Base-by-base conservation (phyloP, 1,139 yeast species). In the Kodamaea anthophila region DNA sequence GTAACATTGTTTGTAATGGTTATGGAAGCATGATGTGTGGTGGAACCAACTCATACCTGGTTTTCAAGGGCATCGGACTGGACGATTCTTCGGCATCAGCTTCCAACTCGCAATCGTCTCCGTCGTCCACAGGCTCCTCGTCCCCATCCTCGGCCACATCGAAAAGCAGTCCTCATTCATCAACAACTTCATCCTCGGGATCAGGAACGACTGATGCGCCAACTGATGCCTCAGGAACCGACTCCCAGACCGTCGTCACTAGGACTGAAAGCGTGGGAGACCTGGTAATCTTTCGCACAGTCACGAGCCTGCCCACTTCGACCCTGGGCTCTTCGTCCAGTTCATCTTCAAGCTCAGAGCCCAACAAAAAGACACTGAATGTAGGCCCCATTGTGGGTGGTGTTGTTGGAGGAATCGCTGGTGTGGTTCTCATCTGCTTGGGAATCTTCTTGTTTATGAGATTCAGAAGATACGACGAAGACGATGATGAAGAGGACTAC, bases 341-440 rank as follows among this genome's bases (percentile, higher is more conserved):
- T 4, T 18, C 42, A 1, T 15, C 31, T 10, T 12, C 36, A 9
- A 29, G 37, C 18, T 14, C 33, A 7, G 5, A 38, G 2, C 13
- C 24, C n/a, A 25, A 23, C 10, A 33, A 33, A 19, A 35, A 34
- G 9, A 28, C 34, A 18, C 28, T 59, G 10, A 62, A 58, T 29
- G 49, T 55, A 4, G 84, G 77, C 4, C 74, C 84, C 20, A 74
- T 78, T 25, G 80, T 71, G 10, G 86, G 86, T 10, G 83, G 83
- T 15, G 84, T 72, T 2, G 79, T 77, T 9, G 86, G 85, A 15
- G 82, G 72, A 4, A 52, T 74, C 11, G 79, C 65, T 9, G 77
- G 63, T 2, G 42, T 73, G 3, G 61, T 62, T 5, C 46, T 69
- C 5, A 37, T 76, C n/a, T 74, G 65, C 3, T 62, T 57, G 1